Evolutionary conservation across 2,329 filamentous ascomycete species (phyloP).

Genomic region (Fusarium sp.): DNA sequence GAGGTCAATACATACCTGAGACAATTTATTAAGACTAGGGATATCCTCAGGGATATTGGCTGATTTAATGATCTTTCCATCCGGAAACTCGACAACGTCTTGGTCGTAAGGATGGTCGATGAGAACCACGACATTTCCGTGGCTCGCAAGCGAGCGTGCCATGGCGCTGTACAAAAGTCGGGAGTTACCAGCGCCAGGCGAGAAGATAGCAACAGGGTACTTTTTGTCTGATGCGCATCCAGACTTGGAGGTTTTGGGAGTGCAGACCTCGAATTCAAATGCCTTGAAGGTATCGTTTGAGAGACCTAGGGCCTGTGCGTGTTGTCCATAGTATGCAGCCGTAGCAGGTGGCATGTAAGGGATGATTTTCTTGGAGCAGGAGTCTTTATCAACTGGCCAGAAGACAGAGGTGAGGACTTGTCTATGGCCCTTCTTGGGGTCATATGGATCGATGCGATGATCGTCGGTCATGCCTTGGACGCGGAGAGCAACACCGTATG

Average conservation of each 20-base stretch:
- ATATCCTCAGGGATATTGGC: slow-evolving; percentile 33
- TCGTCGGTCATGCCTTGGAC: slow-evolving; percentile 50
- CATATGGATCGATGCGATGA: slow-evolving; percentile 51
- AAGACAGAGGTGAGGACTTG: slow-evolving; percentile 52
- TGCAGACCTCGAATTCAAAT: slow-evolving; percentile 48
- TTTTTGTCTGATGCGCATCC: slow-evolving; percentile 23
- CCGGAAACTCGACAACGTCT: slow-evolving; percentile 60
- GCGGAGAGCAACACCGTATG: slow-evolving; percentile 49
- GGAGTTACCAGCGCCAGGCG: slow-evolving; percentile 60
- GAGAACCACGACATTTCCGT: slow-evolving; percentile 61
- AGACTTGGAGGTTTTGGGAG: neutral
- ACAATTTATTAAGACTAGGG: slow-evolving; percentile 29
- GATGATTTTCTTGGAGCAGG: slow-evolving; percentile 37
- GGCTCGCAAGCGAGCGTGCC: slow-evolving; percentile 60
- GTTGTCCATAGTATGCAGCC: slow-evolving; percentile 49
- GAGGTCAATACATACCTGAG: slow-evolving; percentile 10
- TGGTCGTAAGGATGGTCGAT: slow-evolving; percentile 65
- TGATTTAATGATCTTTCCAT: slow-evolving; percentile 51
- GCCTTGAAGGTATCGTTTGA: slow-evolving; percentile 50
- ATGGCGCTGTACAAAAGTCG: slow-evolving; percentile 60
- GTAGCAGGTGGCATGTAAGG: slow-evolving; percentile 55
- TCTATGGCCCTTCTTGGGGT: slow-evolving; percentile 43
- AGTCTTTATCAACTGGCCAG: slow-evolving; percentile 47
- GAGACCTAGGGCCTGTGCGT: slow-evolving; percentile 48
- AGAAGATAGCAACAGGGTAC: slow-evolving; percentile 56